phyloP scores from a whole-genome alignment of 2,329 filamentous ascomycete genomes.

The Paecilomyces sp. region DNA sequence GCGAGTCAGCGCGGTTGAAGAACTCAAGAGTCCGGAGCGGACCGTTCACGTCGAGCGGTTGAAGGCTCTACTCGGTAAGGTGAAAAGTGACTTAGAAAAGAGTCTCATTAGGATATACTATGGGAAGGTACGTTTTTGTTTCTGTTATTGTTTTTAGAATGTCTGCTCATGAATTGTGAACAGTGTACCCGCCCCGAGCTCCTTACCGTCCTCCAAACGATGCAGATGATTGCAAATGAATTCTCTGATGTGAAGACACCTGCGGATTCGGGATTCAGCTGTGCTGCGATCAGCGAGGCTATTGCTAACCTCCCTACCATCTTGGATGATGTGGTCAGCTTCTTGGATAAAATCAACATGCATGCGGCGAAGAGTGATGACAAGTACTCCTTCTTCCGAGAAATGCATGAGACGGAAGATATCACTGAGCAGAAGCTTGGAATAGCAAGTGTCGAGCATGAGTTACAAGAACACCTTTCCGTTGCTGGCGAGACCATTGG shows the following conservation, averaged over 20 bases:
- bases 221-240: constrained; percentile 73
- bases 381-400: constrained; percentile 89
- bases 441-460: constrained; percentile 86
- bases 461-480: constrained; percentile 69
- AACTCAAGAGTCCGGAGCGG: constrained; percentile 64
- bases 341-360: constrained; percentile 78
- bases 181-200: constrained; percentile 80
- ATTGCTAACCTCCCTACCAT: constrained; percentile 72
- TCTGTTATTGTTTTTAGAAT: not conserved
- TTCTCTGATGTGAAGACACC: constrained; percentile 62
- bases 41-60: constrained; percentile 65
- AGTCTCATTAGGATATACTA: constrained; percentile 95
- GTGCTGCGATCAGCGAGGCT: constrained; percentile 61
- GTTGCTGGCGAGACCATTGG: constrained; percentile 66
- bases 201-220: constrained; percentile 71
- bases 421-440: constrained; percentile 84
- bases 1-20: constrained; percentile 76
- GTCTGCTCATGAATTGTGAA: constrained; percentile 10
- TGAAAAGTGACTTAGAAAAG: constrained; percentile 80
- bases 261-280: constrained; percentile 64
- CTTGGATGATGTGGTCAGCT: constrained; percentile 61
- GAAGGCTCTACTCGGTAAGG: constrained; percentile 61
- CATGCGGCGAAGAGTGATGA: constrained; percentile 79
- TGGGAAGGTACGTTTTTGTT: constrained; percentile 53
- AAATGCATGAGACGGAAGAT: constrained; percentile 77